Evolutionary conservation across 2,329 filamentous ascomycete genomes (phyloP), one percentile per base, ranked within the genome.

Genomic region (Lomentospora prolificans): DNA sequence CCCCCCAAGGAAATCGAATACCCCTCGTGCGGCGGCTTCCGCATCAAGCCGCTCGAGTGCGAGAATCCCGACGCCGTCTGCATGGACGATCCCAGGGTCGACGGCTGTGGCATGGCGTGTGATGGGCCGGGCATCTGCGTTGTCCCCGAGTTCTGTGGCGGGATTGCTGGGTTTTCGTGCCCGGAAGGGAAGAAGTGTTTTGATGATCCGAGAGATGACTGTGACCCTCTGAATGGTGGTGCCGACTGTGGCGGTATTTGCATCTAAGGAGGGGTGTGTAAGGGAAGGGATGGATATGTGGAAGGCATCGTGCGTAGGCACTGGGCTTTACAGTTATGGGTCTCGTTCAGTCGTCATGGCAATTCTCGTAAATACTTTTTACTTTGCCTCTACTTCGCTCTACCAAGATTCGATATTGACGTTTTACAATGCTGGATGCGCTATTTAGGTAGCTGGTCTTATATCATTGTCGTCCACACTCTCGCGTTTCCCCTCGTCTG

Each of bases 91-190:
- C 68, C 70, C 9, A 64, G 69, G 46, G 39, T 19, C 2, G 5
- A 60, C 60, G 27, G 58, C 24, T 70, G 69, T 41, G 68, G 68
- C 8, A 58, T 68, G 62, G 65, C 68, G 3, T 71, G 69, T 56
- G 69, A 70, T 46, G 53, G n/a, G 6, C 66, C 65, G 0, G 69
- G 69, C 2, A 70, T 71, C 27, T 71, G 66, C 44, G 58, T 67
- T 1, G 24, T 19, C 12, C 27, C 30, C 17, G n/a, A 30, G 25
- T 46, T 44, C n/a, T 55, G 53, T 19, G 53, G 41, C 24, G 41
- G 41, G 17, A 19, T 55, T 30, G 41, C 41, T 9, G 53, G 39
- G 25, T 39, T 55, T 17, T 4, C 4, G 5, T 55, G 53, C 27
- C 41, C 25, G 3, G 44, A 55, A 10, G 53, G 53, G 4, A 14